These are phyloP conservation scores for Boechera stricta DNA, from an alignment of 345 rosid genomes.

Conservation along the genomic window DNA sequence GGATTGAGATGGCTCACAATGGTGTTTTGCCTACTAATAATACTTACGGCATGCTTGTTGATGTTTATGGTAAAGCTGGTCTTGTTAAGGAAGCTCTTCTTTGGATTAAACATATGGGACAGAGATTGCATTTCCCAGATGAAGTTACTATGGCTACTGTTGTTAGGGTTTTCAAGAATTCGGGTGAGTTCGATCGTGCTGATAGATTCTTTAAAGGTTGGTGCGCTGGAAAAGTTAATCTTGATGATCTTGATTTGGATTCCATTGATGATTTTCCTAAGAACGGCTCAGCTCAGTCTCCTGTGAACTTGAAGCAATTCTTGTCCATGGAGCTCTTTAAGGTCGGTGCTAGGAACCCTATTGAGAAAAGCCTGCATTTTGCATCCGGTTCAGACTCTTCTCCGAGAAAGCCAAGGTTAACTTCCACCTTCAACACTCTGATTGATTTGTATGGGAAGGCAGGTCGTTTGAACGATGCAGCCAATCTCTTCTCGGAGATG, in stretches of 20 bases:
- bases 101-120: conserved; percentile 90
- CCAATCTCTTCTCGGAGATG: conserved; percentile 78
- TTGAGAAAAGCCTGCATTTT: conserved; percentile 40
- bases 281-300: conserved; percentile 50
- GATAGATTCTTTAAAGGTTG: conserved; percentile 79
- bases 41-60: conserved; percentile 87
- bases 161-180: conserved; percentile 77
- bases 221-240: conserved; percentile 65
- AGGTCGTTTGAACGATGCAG: conserved; percentile 83
- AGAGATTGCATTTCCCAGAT: conserved; percentile 74
- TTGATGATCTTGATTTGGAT: conserved; percentile 76
- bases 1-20: conserved; percentile 83
- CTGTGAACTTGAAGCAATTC: conserved; percentile 75
- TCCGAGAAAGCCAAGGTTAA: conserved; percentile 63
- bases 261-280: conserved; percentile 48
- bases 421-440: conserved; percentile 77
- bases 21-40: conserved; percentile 75
- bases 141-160: conserved; percentile 86
- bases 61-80: conserved; percentile 90
- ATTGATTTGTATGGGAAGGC: conserved; percentile 96
- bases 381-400: conserved; percentile 40
- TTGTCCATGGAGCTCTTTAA: conserved; percentile 80
- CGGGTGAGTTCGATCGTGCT: conserved; percentile 71
- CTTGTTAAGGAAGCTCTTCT: conserved; percentile 76
- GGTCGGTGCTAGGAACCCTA: conserved; percentile 65